Base-by-base conservation (phyloP, 305 asterid genomes). In the Euphrasia arctica region DNA sequence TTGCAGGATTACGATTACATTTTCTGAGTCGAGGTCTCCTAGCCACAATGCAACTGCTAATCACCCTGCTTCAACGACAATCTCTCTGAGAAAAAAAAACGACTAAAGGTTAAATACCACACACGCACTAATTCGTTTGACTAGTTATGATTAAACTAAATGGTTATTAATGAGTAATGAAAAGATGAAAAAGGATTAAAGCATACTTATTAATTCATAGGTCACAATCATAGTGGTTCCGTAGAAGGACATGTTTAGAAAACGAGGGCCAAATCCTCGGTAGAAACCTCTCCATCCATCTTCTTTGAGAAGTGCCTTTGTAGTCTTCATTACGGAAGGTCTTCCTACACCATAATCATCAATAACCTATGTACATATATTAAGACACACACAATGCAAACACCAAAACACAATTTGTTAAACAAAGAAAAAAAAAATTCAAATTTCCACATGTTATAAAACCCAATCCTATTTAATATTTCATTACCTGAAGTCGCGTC, bases 191-290 rank as follows among this genome's bases (percentile, higher is more conserved):
- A 43, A 39, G 63, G 5, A 3, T 2, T 1, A 49, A 47, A 29
- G 45, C 89, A 5, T 84, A 86, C 96, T 91, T 75, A 91, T 89
- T n/a, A 91, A 79, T 74, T 85, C 98, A 52, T 91, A 89, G 7
- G 95, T 91, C 62, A 91, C 96, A 2, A 91, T 87, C 98, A 91
- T 91, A 27, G 98, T 80, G n/a, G 92, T 84, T 72, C 98, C 98
- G 54, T 85, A 91, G 70, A 87, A 76, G 51, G 98, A 89, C 95
- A 91, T 87, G 79, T 87, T 91, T 15, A 91, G 70, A 71, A 89
- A 91, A 54, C 95, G 90, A 48, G 98, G 98, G 54, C 95, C 91
- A 63, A 89, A 85, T 31, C 97, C 98, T 74, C 95, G 75, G 62
- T 89, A 91, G 73, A 89, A 85, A 4, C 98, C 98, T 68, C 72